phyloP scores from a whole-genome alignment of 164 flowering plant species.

The Brasenia schreberi region DNA sequence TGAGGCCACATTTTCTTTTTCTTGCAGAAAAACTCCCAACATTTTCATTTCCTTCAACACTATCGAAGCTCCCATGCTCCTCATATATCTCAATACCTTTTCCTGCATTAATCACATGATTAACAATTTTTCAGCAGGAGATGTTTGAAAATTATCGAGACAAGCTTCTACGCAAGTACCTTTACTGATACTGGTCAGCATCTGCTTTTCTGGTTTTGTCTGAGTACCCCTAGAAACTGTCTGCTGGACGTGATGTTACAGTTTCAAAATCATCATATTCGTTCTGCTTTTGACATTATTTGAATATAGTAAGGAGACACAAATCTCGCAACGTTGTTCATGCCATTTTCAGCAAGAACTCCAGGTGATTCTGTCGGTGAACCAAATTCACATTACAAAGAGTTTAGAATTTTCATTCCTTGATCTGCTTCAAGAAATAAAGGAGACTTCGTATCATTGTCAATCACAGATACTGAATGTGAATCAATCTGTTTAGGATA shows the following conservation, averaged over 20 bases:
- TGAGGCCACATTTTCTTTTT: conserved; percentile 30
- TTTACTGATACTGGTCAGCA: background rate
- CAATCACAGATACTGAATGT: background rate
- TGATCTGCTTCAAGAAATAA: background rate
- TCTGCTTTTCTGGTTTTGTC: background rate
- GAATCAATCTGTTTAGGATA: background rate
- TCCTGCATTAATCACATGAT: conserved; percentile 7
- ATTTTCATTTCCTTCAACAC: conserved; percentile 73
- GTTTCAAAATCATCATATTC: conserved; percentile 7
- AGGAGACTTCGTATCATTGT: background rate
- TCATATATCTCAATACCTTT: conserved; percentile 7
- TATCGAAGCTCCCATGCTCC: conserved; percentile 52
- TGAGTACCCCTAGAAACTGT: background rate
- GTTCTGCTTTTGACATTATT: background rate
- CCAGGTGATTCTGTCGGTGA: no score
- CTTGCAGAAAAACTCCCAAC: conserved; percentile 29
- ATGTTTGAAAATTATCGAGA: conserved; percentile 4
- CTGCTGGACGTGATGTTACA: conserved; percentile 9
- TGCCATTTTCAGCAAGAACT: background rate
- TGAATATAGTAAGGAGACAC: background rate
- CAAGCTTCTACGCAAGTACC: conserved; percentile 12
- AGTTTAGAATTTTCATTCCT: background rate
- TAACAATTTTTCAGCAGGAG: conserved; percentile 15
- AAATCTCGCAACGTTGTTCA: background rate
- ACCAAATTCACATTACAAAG: background rate